phyloP scores from a whole-genome alignment of 2,329 filamentous ascomycete genomes.

The Metarhizium humberi region DNA sequence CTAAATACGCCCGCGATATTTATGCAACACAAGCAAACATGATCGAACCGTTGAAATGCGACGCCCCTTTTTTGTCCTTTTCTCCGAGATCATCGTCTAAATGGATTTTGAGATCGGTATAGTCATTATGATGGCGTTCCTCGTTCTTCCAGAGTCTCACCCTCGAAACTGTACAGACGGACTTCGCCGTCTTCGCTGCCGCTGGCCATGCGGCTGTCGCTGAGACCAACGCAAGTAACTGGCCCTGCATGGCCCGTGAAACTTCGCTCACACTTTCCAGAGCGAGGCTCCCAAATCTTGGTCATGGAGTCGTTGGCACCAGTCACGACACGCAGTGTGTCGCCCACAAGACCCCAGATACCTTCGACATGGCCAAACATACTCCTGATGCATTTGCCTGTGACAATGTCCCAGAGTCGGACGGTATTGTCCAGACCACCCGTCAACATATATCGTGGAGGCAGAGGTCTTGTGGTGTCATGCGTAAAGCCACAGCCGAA shows the following conservation, averaged over 20 bases:
- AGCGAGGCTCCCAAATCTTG: conserved; percentile 86
- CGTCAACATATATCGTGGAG: conserved; percentile 86
- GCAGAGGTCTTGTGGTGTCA: conserved; percentile 55
- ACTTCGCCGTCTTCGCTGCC: conserved; percentile 93
- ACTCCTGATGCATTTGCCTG: conserved; percentile 74
- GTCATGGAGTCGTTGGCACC: conserved; percentile 91
- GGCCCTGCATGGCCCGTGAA: conserved; percentile 86
- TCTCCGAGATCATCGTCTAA: too few relatives aligned
- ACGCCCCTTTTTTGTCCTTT: not conserved
- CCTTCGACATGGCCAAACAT: conserved; percentile 97
- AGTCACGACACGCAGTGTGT: conserved; percentile 78
- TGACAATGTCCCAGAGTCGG: conserved; percentile 81
- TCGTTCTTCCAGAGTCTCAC: conserved; percentile 36
- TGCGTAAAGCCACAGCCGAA: conserved; percentile 56
- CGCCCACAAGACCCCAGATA: conserved; percentile 85
- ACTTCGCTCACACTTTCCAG: conserved; percentile 84
- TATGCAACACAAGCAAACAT: not conserved
- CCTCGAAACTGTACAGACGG: conserved; percentile 69
- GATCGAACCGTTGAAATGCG: not conserved
- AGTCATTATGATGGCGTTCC: conserved; percentile 38
- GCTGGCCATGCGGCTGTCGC: conserved; percentile 80
- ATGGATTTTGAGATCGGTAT: not conserved
- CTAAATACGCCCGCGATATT: not conserved
- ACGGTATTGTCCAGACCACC: conserved; percentile 87
- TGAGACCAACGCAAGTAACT: conserved; percentile 86